These are phyloP conservation scores for Adenanthera pavonina DNA, from an alignment of 306 rosid genomes.

Conservation along the genomic window DNA sequence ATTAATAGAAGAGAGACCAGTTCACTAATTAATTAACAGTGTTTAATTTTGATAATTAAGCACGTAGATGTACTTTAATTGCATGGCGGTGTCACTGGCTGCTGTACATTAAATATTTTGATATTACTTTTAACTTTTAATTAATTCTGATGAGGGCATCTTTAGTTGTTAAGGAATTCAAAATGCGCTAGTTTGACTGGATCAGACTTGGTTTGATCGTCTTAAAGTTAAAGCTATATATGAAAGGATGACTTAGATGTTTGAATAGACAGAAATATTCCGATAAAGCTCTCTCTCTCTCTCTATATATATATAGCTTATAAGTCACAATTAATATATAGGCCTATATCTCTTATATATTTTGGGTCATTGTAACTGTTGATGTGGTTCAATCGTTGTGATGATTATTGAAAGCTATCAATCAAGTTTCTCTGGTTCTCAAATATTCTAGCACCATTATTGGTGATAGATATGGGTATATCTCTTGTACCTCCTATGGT, in stretches of 20 bases:
- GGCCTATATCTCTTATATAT: constrained; percentile 14
- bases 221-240: constrained; percentile 29
- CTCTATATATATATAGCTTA: not conserved
- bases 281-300: not conserved
- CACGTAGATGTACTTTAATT: constrained; percentile 54
- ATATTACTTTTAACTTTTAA: constrained; percentile 27
- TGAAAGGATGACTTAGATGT: constrained; percentile 18
- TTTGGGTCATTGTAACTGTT: not conserved
- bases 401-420: constrained; percentile 51
- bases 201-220: constrained; percentile 40
- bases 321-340: not conserved
- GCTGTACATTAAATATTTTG: constrained; percentile 37
- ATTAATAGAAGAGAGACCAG: not conserved
- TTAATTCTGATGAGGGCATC: constrained; percentile 20
- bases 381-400: constrained; percentile 45
- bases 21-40: not conserved
- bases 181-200: constrained; percentile 49
- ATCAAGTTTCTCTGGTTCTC: constrained; percentile 34
- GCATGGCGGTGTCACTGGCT: constrained; percentile 48
- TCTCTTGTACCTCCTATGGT: not conserved
- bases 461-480: not conserved
- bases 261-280: constrained; percentile 57
- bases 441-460: constrained; percentile 16
- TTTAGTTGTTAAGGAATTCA: constrained; percentile 33
- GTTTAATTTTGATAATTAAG: constrained; percentile 14